phyloP scores from a whole-genome alignment of 164 flowering plant species.

The grape (Vitis vinifera) region ASM3070453v1 NC_081805.1:24213001-24213500 shows the following conservation, averaged over 20 bases:
- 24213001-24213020: neutral
- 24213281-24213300: conserved; percentile 78
- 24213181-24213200: conserved; percentile 73
- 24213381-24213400: neutral
- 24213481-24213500: conserved; percentile 92
- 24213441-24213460: neutral
- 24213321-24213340: conserved; percentile 67
- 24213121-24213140: conserved; percentile 61
- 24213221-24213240: conserved; percentile 75
- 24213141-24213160: conserved; percentile 81
- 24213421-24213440: neutral
- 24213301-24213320: conserved; percentile 74
- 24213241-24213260: conserved; percentile 57
- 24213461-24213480: conserved; percentile 1
- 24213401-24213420: no score
- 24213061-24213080: conserved; percentile 24
- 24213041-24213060: conserved; percentile 12
- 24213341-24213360: conserved; percentile 86
- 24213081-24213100: conserved; percentile 71
- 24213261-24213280: conserved; percentile 61
- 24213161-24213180: conserved; percentile 87
- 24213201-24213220: conserved; percentile 77
- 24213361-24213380: conserved; percentile 66
- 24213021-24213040: neutral
- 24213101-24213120: conserved; percentile 63